Percentiles rank a stretch among this genome's conserved stretches.
These are phyloP conservation scores for Ophiobolus disseminans DNA, from an alignment of 2,329 filamentous ascomycete species.

Conservation along the genomic window DNA sequence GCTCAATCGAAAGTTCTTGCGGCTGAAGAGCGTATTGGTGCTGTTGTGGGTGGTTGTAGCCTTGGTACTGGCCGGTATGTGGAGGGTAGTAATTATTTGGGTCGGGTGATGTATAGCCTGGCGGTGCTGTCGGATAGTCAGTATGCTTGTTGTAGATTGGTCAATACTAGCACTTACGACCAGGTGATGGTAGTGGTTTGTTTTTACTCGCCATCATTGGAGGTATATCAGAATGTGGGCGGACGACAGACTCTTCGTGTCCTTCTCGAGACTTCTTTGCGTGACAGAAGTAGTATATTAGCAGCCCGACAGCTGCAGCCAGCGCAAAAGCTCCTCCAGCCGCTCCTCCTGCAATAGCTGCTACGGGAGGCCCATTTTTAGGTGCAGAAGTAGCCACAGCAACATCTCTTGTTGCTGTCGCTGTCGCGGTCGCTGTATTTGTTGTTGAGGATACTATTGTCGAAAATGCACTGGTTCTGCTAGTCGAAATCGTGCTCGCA, in stretches of 20 bases:
- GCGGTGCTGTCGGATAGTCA: conserved; percentile 13
- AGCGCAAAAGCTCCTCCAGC: conserved; percentile 27
- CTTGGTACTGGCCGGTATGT: neutral
- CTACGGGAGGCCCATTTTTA: conserved; percentile 14
- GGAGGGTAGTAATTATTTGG: conserved; percentile 6
- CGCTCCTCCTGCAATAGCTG: conserved; percentile 34
- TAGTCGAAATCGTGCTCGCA: conserved; percentile 4
- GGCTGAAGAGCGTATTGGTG: conserved; percentile 4
- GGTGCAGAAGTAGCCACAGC: neutral
- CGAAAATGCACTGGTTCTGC: conserved; percentile 4
- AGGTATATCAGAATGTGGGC: conserved; percentile 7
- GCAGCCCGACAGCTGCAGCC: conserved; percentile 16
- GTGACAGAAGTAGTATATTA: conserved; percentile 26
- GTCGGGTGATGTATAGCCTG: conserved; percentile 9
- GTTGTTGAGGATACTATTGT: neutral
- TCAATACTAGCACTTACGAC: conserved; percentile 2
- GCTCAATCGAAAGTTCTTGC: conserved; percentile 18
- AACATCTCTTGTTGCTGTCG: conserved; percentile 2
- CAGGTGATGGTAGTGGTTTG: neutral
- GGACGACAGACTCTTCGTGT: conserved; percentile 8
- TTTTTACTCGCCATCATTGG: conserved; percentile 3
- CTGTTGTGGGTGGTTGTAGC: conserved; percentile 1
- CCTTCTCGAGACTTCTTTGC: conserved; percentile 13
- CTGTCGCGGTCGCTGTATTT: conserved; percentile 1
- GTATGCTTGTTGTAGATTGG: neutral